Conservation (phyloP, 768 basidiomycete species). For the Vishniacozyma victoriae region DNA sequence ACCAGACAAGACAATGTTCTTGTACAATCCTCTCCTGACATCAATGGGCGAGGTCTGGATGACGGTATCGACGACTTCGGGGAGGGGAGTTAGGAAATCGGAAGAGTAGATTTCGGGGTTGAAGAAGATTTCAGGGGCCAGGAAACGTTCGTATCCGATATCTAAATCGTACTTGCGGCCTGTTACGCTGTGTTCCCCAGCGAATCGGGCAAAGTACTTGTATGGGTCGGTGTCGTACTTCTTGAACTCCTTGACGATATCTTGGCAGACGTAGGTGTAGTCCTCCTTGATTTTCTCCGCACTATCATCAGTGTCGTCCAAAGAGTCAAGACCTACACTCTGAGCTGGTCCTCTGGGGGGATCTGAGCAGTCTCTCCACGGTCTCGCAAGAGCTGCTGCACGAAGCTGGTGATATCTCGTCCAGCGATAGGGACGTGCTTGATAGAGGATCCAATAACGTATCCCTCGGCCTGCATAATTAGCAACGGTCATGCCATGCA, state of each 20-base stretch:
- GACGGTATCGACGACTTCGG: conserved; percentile 90
- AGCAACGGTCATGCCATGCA: background rate
- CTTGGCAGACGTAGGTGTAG: conserved; percentile 96
- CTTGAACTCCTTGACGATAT: conserved; percentile 96
- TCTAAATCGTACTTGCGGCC: conserved; percentile 89
- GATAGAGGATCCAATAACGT: conserved; percentile 97
- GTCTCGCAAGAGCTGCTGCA: conserved; percentile 90
- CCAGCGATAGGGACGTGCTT: conserved; percentile 99
- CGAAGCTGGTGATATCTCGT: conserved; percentile 93
- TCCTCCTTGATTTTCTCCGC: conserved; percentile 96
- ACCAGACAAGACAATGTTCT: conserved; percentile 96
- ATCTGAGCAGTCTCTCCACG: conserved; percentile 85
- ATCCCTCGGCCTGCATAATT: conserved; percentile 68
- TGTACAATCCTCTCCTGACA: conserved; percentile 91
- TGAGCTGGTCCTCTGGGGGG: conserved; percentile 89
- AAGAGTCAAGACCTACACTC: conserved; percentile 50
- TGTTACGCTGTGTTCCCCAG: conserved; percentile 88
- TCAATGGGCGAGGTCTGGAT: conserved; percentile 96
- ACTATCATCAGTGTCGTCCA: conserved; percentile 11
- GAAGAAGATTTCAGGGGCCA: conserved; percentile 98
- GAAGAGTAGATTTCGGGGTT: conserved; percentile 98
- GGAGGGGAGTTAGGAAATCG: conserved; percentile 92
- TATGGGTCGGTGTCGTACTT: conserved; percentile 96
- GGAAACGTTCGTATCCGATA: conserved; percentile 96
- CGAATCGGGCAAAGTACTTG: conserved; percentile 88